phyloP scores from a whole-genome alignment of 2,329 filamentous ascomycete species.

The Penicillium rolfsii region DNA sequence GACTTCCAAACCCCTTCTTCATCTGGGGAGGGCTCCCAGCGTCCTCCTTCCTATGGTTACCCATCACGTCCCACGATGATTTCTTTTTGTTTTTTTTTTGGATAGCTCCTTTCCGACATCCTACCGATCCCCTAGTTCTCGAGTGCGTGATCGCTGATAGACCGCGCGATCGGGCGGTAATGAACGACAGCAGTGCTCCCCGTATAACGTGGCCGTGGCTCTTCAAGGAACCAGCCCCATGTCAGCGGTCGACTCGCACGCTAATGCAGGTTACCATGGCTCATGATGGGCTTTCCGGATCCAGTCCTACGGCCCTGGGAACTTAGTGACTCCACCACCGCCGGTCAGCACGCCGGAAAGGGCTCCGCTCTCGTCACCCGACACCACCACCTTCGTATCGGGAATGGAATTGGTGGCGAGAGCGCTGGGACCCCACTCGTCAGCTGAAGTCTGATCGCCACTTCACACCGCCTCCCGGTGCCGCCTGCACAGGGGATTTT shows the following conservation, averaged over 20 bases:
- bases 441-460: conserved; percentile 36
- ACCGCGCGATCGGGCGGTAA: conserved; percentile 21
- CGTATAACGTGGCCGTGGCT: conserved; percentile 34
- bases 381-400: conserved; percentile 19
- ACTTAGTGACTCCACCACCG: conserved; percentile 34
- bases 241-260: conserved; percentile 35
- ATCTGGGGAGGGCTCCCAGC: background rate
- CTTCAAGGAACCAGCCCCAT: conserved; percentile 30
- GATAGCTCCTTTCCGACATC: background rate
- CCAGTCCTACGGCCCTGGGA: conserved; percentile 45
- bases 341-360: conserved; percentile 20
- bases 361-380: conserved; percentile 27
- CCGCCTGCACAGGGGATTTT: background rate
- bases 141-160: too few relatives aligned
- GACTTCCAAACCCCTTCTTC: background rate
- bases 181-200: conserved; percentile 12
- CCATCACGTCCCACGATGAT: background rate
- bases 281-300: conserved; percentile 33
- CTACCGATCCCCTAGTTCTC: background rate
- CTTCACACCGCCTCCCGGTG: conserved; percentile 26
- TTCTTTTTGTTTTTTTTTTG: too few relatives aligned
- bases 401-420: conserved; percentile 21
- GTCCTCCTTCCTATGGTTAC: background rate
- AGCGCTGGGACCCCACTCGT: conserved; percentile 29
- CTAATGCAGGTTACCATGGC: conserved; percentile 46